phyloP scores from a whole-genome alignment of 2,329 filamentous ascomycete species.

The Peltaster fructicola region DNA sequence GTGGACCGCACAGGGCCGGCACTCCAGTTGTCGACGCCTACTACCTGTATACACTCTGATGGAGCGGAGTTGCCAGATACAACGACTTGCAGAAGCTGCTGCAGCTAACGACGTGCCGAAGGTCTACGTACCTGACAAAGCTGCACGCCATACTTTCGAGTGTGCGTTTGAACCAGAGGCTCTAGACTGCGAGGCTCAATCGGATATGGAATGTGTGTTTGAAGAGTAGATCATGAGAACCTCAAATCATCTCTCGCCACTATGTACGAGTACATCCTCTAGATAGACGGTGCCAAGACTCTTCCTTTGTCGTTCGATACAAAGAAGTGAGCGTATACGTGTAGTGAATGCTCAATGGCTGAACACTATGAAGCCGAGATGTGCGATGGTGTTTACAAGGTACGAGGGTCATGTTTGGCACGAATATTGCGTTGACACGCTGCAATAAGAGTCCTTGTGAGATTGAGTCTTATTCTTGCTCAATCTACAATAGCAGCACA shows the following conservation, averaged over 20 bases:
- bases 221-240: too few species aligned
- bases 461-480: too few species aligned
- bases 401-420: slow-evolving; percentile 3
- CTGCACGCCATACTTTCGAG: slow-evolving; percentile 36
- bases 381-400: slow-evolving; percentile 11
- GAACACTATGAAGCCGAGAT: slow-evolving; percentile 14
- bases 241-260: too few species aligned
- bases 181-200: slow-evolving; percentile 35
- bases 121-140: slow-evolving; percentile 36
- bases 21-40: slow-evolving; percentile 56
- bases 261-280: too few species aligned
- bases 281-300: too few species aligned
- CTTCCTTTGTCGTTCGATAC: too few species aligned
- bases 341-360: too few species aligned
- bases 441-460: too few species aligned
- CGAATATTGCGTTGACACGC: too few species aligned
- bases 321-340: too few species aligned
- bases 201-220: slow-evolving; percentile 32
- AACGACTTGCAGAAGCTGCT: slow-evolving; percentile 51
- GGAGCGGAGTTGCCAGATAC: slow-evolving; percentile 51
- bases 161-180: slow-evolving; percentile 30
- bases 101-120: slow-evolving; percentile 35
- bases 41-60: slow-evolving; percentile 50
- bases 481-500: too few species aligned
- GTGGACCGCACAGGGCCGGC: slow-evolving; percentile 54